phyloP scores from a whole-genome alignment of 2,329 filamentous ascomycete genomes.

The Seiridium unicorne region DNA sequence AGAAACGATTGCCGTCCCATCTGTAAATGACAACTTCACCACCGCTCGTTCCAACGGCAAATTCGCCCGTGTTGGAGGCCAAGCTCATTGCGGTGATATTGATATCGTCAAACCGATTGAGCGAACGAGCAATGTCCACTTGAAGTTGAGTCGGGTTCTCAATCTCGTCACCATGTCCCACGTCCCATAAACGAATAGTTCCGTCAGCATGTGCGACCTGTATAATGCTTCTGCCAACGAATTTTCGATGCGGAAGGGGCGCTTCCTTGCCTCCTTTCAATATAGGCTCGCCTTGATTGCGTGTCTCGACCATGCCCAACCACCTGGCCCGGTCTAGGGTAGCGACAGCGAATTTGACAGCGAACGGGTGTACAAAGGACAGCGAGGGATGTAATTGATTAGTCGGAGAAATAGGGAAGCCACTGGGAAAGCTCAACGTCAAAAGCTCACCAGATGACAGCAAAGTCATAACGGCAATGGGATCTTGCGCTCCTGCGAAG shows the following conservation, averaged over 20 bases:
- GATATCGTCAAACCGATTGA: conserved; percentile 76
- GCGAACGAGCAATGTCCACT: conserved; percentile 79
- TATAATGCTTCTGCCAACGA: conserved; percentile 80
- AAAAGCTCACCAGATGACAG: conserved; percentile 85
- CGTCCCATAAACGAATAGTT: conserved; percentile 89
- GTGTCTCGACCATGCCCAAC: conserved; percentile 86
- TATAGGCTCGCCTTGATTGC: conserved; percentile 74
- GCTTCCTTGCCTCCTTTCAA: conserved; percentile 77
- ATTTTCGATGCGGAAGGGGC: conserved; percentile 67
- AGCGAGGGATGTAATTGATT: conserved; percentile 89
- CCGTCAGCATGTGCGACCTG: conserved; percentile 89
- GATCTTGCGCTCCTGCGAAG: conserved; percentile 85
- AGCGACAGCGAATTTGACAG: conserved; percentile 70
- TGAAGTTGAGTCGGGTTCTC: conserved; percentile 83
- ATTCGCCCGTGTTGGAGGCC: conserved; percentile 76
- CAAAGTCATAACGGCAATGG: conserved; percentile 77
- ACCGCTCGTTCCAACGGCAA: conserved; percentile 75
- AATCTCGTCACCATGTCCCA: conserved; percentile 87
- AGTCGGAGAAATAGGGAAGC: conserved; percentile 85
- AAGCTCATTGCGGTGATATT: conserved; percentile 79
- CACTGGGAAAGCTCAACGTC: conserved; percentile 88
- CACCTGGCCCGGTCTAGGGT: conserved; percentile 76
- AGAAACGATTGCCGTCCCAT: conserved; percentile 79
- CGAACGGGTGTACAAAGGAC: conserved; percentile 87
- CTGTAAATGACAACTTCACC: conserved; percentile 88